These are phyloP conservation scores for Wickerhamiella galacta DNA, from an alignment of 805 yeast species.

Conservation along the genomic window DNA sequence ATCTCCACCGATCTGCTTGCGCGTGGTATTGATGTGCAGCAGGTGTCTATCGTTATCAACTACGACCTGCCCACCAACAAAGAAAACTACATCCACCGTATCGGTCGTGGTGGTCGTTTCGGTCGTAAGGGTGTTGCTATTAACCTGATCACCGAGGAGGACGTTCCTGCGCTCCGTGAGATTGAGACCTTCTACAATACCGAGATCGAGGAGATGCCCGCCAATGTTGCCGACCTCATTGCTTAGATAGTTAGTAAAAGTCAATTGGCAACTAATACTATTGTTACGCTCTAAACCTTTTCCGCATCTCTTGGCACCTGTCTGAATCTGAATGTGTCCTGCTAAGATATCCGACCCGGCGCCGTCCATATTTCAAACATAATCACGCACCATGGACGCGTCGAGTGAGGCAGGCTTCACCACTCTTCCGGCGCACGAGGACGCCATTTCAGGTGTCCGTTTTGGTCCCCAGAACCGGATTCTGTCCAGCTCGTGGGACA, in stretches of 20 bases:
- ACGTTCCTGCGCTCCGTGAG: slow-evolving; percentile 58
- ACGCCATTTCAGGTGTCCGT: slow-evolving; percentile 1
- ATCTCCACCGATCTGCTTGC: slow-evolving; percentile 94
- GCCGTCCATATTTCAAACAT: too few species aligned
- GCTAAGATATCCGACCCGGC: too few species aligned
- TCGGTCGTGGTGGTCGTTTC: slow-evolving; percentile 96
- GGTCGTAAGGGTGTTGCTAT: slow-evolving; percentile 98
- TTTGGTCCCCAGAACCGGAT: slow-evolving; percentile 2
- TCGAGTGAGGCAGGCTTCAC: too few species aligned
- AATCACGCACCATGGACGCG: too few species aligned
- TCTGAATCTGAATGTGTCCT: too few species aligned
- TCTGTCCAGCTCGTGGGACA: slow-evolving; percentile 5
- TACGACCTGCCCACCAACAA: slow-evolving; percentile 81
- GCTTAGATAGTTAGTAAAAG: slow-evolving; percentile 6
- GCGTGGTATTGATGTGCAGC: slow-evolving; percentile 96
- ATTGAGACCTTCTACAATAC: slow-evolving; percentile 82
- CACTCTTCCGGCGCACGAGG: slow-evolving; percentile 2
- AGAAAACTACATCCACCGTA: slow-evolving; percentile 93
- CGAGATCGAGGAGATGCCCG: slow-evolving; percentile 88
- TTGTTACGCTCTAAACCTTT: neutral
- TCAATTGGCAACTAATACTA: neutral
- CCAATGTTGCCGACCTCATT: slow-evolving; percentile 25
- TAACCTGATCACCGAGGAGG: slow-evolving; percentile 76
- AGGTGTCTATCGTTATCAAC: slow-evolving; percentile 85
- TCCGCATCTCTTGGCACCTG: neutral